Evolutionary conservation across 495 filamentous ascomycete genomes (phyloP), one percentile per base, ranked within the genome.

Genomic region (Penicillium turbatum): DNA sequence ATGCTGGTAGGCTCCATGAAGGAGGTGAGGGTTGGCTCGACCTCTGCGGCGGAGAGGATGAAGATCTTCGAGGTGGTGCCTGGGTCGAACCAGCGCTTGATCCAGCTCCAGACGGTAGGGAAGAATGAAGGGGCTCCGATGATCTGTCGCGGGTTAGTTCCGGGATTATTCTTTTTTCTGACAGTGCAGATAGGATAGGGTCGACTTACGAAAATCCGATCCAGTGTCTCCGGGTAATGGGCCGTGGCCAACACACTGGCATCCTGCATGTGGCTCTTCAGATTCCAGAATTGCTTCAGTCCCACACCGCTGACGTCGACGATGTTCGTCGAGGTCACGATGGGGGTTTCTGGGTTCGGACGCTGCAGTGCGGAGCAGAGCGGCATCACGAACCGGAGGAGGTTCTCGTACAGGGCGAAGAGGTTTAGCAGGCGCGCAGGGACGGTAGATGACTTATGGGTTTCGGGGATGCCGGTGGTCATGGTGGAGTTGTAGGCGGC

Each of bases 21-120:
- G 26, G 79, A 72, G 51, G 82, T 80, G 11, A 96, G 78, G 4
- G 88, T 91, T 6, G 84, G 74, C 46, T 84, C 75, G 48, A 93
- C 82, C 67, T 93, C 85, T 30, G 78, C 61, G 19, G 82, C 70
- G 45, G 77, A 77, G 52, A 95, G 81, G 57, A 96, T 90, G 66
- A 95, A 92, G 62, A 96, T 95, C 72, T 96, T 95, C 55, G 87
- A 90, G 3, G 90, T 89, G 40, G 91, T 96, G 52, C 87, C 86
- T 24, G 91, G 91, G 71, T 96, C 91, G 65, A 95, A 95, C 91
- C 91, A 96, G 63, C 85, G 84, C 76, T 95, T 95, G 71, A 95
- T 86, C 91, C 91, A 95, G 56, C 87, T 81, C 91, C 91, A 95
- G 46, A 96, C 88, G 10, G 90, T 95, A 27, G 88, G 88, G 73